phyloP scores from a whole-genome alignment of 768 basidiomycete species.

The Termitomyces sp. region DNA sequence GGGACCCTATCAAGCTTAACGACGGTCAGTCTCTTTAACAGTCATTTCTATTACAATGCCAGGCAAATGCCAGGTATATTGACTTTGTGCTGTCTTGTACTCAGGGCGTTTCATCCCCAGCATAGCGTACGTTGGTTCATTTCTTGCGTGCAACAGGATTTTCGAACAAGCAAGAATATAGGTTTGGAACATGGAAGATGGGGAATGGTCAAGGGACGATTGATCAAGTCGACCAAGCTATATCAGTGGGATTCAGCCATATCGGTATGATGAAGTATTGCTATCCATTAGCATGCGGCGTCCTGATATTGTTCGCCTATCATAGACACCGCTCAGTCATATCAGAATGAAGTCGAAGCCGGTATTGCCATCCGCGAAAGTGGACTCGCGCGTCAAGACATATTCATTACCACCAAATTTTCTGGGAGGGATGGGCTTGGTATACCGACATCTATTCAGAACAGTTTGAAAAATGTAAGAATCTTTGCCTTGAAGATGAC shows the following conservation, averaged over 20 bases:
- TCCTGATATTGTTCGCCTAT: neutral
- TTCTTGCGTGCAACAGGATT: neutral
- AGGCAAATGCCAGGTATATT: no score
- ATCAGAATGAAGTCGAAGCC: slow-evolving; percentile 58
- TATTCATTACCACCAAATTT: slow-evolving; percentile 69
- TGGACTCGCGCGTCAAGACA: slow-evolving; percentile 49
- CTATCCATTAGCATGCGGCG: neutral
- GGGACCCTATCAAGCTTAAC: slow-evolving; percentile 55
- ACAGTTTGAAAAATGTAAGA: slow-evolving; percentile 54
- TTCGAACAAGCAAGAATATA: slow-evolving; percentile 7
- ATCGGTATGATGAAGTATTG: slow-evolving; percentile 39
- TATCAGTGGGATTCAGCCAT: slow-evolving; percentile 59
- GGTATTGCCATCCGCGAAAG: slow-evolving; percentile 52
- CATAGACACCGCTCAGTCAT: slow-evolving; percentile 58
- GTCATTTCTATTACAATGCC: neutral
- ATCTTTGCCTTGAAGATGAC: neutral
- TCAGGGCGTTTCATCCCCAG: slow-evolving; percentile 46
- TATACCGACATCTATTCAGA: slow-evolving; percentile 50
- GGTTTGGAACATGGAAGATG: slow-evolving; percentile 62
- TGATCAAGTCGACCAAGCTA: slow-evolving; percentile 58
- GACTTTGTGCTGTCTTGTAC: neutral
- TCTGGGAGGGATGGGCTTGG: slow-evolving; percentile 48
- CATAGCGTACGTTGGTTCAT: slow-evolving; percentile 23
- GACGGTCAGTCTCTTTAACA: slow-evolving; percentile 36
- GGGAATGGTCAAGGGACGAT: slow-evolving; percentile 53